These are phyloP conservation scores for Chenopodium quinoa DNA, from an alignment of 148 eudicot species.

Conservation along the genomic window DNA sequence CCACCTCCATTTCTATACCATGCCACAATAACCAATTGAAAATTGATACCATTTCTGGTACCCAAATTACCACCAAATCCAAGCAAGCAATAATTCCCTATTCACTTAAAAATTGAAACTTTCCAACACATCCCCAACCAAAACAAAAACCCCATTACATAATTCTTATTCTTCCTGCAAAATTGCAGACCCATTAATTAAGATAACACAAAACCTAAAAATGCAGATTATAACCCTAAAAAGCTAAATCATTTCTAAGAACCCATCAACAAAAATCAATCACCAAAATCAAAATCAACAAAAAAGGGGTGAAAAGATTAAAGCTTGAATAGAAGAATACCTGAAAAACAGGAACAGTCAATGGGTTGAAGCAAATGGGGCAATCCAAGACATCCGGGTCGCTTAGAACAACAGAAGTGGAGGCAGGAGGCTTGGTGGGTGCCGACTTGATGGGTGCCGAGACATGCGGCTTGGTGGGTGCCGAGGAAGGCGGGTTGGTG, in stretches of 20 bases:
- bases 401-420: conserved; percentile 42
- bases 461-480: too few relatives aligned
- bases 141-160: too few relatives aligned
- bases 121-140: too few relatives aligned
- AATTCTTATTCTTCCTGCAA: too few relatives aligned
- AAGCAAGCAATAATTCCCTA: not conserved
- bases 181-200: too few relatives aligned
- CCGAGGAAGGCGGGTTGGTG: conserved; percentile 13
- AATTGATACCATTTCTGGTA: too few relatives aligned
- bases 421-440: conserved; percentile 20
- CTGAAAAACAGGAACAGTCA: conserved; percentile 72
- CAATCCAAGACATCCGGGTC: conserved; percentile 93
- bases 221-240: not conserved
- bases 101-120: not conserved
- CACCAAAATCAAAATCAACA: not conserved
- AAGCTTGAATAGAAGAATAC: conserved; percentile 22
- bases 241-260: too few relatives aligned
- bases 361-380: conserved; percentile 56
- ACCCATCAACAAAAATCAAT: too few relatives aligned
- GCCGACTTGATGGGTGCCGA: not conserved
- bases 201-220: not conserved
- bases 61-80: too few relatives aligned
- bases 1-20: not conserved
- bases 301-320: too few relatives aligned
- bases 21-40: not conserved